Percentiles rank a stretch among this genome's conserved stretches.
These are phyloP conservation scores for Rosa multiflora DNA, from an alignment of 306 rosid genomes.

Conservation along the genomic window DNA sequence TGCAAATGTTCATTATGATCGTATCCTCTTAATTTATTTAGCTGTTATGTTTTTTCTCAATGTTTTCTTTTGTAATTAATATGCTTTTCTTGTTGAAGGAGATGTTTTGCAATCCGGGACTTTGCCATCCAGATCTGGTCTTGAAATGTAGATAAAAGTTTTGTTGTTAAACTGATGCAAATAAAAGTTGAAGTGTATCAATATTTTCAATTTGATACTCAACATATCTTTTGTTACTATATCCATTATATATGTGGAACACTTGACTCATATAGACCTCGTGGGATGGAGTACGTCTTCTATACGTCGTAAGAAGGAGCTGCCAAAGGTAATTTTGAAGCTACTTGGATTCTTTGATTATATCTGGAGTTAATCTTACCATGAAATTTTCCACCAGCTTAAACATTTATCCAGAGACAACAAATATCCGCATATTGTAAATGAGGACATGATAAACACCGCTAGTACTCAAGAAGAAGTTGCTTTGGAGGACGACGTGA, in stretches of 20 bases:
- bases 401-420: conserved; percentile 46
- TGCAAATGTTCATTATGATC: conserved; percentile 68
- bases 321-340: conserved; percentile 67
- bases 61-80: background rate
- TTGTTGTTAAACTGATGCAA: background rate
- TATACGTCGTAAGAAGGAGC: conserved; percentile 63
- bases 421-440: conserved; percentile 65
- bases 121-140: background rate
- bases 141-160: background rate
- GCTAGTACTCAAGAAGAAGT: conserved; percentile 32
- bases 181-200: background rate
- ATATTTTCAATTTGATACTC: background rate
- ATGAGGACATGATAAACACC: conserved; percentile 43
- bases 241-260: conserved; percentile 13
- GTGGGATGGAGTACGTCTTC: conserved; percentile 99
- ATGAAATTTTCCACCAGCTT: conserved; percentile 36
- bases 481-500: conserved; percentile 32
- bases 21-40: conserved; percentile 55
- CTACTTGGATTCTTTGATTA: conserved; percentile 14
- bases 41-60: background rate
- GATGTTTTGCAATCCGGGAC: background rate
- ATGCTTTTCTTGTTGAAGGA: background rate
- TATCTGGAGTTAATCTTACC: conserved; percentile 26
- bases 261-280: conserved; percentile 63
- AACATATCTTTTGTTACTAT: background rate